Base-by-base conservation (phyloP, 345 rosid species). In the Aethionema arabicum region DNA sequence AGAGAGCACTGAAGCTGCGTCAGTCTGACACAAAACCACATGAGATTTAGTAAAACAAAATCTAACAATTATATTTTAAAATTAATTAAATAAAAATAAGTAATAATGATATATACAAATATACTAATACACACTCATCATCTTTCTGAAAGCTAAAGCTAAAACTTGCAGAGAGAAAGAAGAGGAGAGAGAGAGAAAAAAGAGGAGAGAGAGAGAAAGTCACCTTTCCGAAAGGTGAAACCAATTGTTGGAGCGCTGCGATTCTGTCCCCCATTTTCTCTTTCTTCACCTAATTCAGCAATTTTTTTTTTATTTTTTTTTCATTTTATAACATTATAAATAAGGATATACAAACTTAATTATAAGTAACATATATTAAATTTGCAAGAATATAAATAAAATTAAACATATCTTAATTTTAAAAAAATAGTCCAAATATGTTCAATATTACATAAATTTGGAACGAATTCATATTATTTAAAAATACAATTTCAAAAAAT, bases 251-350 rank as follows among this genome's bases (percentile, higher is more conserved):
- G 66, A 95, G 99, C 56, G 97, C 90, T 79, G 97, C 92, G 89
- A 95, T 95, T 90, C 96, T 87, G 97, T 95, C 99, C 84, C 97
- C 97, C 96, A 86, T 88, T 83, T 95, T 95, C 86, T 87, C 97
- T 83, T 90, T 95, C 80, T 90, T 87, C 81, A 82, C 99, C 99
- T 95, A 74, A 70, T 66, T 74, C 62, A 59, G 47, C 72, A 67
- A 56, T 44, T 29, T 33, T 11, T 42, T 4, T 33, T 36, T 37
- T 61, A 39, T 7, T 1, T 7, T 14, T 14, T 47, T 4, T 47
- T 4, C 13, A 11, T 41, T 6, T n/a, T 41, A 41, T 41, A 41
- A 21, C 27, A n/a, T n/a, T n/a, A n/a, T n/a, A n/a, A n/a, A n/a
- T n/a, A n/a, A n/a, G n/a, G n/a, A n/a, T n/a, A n/a, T 5, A 6